These are phyloP conservation scores for Cubamyces lactineus DNA, from an alignment of 768 basidiomycete genomes.

Conservation along the genomic window DNA sequence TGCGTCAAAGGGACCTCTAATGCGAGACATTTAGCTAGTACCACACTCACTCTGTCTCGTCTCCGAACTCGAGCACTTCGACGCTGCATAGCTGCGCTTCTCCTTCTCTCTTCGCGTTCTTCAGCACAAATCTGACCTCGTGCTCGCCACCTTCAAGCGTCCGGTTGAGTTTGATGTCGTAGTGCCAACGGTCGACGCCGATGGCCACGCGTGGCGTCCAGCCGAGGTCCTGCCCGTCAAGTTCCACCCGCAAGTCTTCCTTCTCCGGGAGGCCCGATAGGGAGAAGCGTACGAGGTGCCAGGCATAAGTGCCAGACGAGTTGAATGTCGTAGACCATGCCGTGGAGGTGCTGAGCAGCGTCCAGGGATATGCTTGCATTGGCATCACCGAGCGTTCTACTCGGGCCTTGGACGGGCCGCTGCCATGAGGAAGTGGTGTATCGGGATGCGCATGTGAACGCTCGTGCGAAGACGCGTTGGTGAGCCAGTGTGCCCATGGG, in stretches of 20 bases:
- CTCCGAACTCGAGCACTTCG: slow-evolving; percentile 75
- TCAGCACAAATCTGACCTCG: slow-evolving; percentile 58
- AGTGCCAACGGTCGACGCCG: slow-evolving; percentile 77
- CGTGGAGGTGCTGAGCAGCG: slow-evolving; percentile 59
- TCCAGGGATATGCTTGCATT: slow-evolving; percentile 77
- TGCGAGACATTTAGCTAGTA: neutral
- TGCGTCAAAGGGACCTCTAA: neutral
- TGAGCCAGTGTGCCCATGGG: slow-evolving; percentile 77
- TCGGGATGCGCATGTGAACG: slow-evolving; percentile 21
- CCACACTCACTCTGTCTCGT: slow-evolving; percentile 55
- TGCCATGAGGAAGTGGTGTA: neutral
- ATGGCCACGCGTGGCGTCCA: slow-evolving; percentile 63
- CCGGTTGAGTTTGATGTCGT: slow-evolving; percentile 53
- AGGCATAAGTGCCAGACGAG: slow-evolving; percentile 65
- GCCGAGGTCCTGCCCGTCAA: slow-evolving; percentile 62
- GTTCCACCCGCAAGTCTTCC: slow-evolving; percentile 54
- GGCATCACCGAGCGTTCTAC: slow-evolving; percentile 76
- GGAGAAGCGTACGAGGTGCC: slow-evolving; percentile 70
- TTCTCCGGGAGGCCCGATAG: slow-evolving; percentile 66
- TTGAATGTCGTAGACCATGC: slow-evolving; percentile 64
- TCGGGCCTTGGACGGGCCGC: slow-evolving; percentile 34
- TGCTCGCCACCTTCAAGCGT: slow-evolving; percentile 56
- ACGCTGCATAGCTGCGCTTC: slow-evolving; percentile 76
- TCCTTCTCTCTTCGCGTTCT: slow-evolving; percentile 50
- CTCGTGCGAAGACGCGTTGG: slow-evolving; percentile 25